Evolutionary conservation across 768 basidiomycete genomes (phyloP).

Genomic region (Suillus plorans): DNA sequence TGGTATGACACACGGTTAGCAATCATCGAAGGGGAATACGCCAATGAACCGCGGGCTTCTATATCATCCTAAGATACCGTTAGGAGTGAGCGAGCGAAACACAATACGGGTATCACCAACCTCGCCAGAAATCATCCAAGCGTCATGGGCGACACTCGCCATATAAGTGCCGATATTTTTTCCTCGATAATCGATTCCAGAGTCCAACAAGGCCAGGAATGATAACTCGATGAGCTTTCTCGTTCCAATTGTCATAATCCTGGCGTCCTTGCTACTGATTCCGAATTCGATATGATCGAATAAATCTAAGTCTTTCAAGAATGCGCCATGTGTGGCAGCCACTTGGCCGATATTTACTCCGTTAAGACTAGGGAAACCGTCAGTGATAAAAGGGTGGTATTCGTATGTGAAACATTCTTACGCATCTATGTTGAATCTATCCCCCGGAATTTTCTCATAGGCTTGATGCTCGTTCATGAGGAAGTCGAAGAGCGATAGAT

Average conservation of each 20-base stretch:
- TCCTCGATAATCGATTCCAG: not conserved
- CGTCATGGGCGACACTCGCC: constrained; percentile 13
- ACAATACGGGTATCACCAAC: constrained; percentile 3
- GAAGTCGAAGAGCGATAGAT: not conserved
- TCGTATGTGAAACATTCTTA: not conserved
- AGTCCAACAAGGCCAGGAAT: not conserved
- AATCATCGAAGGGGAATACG: constrained; percentile 33
- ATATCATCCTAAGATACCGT: constrained; percentile 24
- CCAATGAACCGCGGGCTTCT: constrained; percentile 35
- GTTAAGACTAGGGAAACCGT: not conserved
- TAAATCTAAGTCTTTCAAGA: too few species aligned
- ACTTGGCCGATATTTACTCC: not conserved
- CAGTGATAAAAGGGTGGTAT: not conserved
- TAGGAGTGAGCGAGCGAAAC: constrained; percentile 1
- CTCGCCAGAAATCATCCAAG: constrained; percentile 25
- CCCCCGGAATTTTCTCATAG: not conserved
- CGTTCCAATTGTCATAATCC: too few species aligned
- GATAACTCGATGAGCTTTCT: too few species aligned
- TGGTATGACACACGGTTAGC: constrained; percentile 39
- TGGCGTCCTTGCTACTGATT: not conserved
- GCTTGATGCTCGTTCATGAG: not conserved
- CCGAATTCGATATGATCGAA: too few species aligned
- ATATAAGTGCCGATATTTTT: not conserved
- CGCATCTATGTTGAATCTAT: not conserved
- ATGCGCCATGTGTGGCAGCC: too few species aligned